Evolutionary conservation across 1,284 basidiomycete genomes (phyloP), one percentile per base, ranked within the genome.

Genomic region (Schizophyllum amplum): DNA sequence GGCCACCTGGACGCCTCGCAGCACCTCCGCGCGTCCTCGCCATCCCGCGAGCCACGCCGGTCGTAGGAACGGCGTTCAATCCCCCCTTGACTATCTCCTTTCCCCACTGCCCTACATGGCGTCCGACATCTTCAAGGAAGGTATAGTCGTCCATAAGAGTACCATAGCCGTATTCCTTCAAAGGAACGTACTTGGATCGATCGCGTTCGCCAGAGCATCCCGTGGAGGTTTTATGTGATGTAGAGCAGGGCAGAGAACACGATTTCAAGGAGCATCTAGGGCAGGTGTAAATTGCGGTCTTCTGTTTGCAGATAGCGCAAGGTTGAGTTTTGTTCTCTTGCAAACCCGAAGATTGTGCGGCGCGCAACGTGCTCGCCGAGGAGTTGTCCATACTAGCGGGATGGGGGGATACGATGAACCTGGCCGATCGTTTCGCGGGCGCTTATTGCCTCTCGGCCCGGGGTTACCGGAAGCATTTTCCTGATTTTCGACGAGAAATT

Each of bases 81-180:
- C 82, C 82, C 56, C 80, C 81, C 53, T 74, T 75, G 54, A 75
- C 78, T 55, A 93, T 86, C 62, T 87, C 84, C 61, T 73, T 74
- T 0, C 92, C 90, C 83, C 85, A 90, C 21, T 80, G 81, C 21
- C 76, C 75, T 7, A 87, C 82, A 62, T 80, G 83, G 61, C 92
- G 71, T 25, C 88, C 83, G 52, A 91, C 71, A 17, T 91, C 87
- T 69, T 94, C 93, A 58, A 95, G 75, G 67, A 85, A 94, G 20
- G 79, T 78, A 68, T 92, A 94, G 70, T 95, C 92, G 63, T 84
- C 80, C 82, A 92, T 87, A 82, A 94, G 84, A 21, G 81, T 78
- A 11, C 90, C 88, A 77, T 89, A 92, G 2, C 81, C 79, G 65
- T 92, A 94, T 60, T 82, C 67, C 59, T 89, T 91, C 81, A 93